A percentile compares a stretch with the other conserved stretches of the same genome.
These are phyloP conservation scores for Phanerochaete sordida DNA, from an alignment of 768 basidiomycete genomes.

Conservation along the genomic window DNA sequence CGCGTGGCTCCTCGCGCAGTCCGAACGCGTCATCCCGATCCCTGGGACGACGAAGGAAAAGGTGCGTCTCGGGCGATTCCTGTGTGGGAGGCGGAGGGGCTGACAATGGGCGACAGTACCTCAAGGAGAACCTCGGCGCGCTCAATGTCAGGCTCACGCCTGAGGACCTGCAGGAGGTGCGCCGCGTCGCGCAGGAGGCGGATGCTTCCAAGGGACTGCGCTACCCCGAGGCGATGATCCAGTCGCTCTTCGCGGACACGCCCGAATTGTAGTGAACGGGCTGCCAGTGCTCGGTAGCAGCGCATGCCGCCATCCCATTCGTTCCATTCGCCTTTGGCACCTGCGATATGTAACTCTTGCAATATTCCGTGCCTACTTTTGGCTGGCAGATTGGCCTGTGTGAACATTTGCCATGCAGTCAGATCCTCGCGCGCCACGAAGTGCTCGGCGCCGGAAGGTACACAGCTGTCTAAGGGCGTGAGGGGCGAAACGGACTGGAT, in stretches of 20 bases:
- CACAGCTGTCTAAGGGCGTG: no score
- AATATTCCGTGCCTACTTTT: no score
- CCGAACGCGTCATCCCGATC: constrained; percentile 24
- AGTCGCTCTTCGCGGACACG: neutral
- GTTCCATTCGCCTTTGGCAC: no score
- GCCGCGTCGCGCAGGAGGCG: constrained; percentile 15
- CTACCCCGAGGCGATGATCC: neutral
- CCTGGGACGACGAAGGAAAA: constrained; percentile 16
- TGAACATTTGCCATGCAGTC: no score
- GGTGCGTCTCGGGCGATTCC: neutral
- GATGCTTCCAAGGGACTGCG: neutral
- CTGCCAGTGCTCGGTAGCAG: no score
- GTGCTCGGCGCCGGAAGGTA: no score
- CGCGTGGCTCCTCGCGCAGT: constrained; percentile 29
- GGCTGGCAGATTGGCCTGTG: no score
- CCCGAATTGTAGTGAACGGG: neutral
- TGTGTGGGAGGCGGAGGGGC: no score
- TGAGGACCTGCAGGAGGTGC: constrained; percentile 6
- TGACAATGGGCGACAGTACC: constrained; percentile 11
- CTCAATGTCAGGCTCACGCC: constrained; percentile 3
- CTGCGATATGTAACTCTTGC: no score
- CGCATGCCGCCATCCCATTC: no score
- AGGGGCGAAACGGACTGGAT: no score
- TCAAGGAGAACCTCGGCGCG: constrained; percentile 11
- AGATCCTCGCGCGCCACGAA: no score